A percentile compares a stretch with the other conserved stretches of the same genome.
Evolutionary conservation across 495 filamentous ascomycete species (phyloP).

Genomic region (Penicillium maclennaniae): DNA sequence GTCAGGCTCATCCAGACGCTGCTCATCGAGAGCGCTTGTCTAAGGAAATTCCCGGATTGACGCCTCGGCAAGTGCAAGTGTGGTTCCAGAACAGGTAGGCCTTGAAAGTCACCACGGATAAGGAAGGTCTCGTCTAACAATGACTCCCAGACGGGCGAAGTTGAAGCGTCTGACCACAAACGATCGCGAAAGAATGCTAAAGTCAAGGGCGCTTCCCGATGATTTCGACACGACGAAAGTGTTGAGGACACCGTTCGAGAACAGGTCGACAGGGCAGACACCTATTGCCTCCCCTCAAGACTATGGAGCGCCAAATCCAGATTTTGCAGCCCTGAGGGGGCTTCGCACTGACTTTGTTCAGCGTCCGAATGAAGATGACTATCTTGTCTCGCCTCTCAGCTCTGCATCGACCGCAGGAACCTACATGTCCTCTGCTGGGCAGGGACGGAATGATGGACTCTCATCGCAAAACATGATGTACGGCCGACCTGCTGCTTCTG

Average conservation of each 20-base stretch:
- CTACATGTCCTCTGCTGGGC: constrained; percentile 36
- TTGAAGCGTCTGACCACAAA: constrained; percentile 91
- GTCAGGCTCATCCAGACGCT: constrained; percentile 92
- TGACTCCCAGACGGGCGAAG: constrained; percentile 70
- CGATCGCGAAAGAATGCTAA: constrained; percentile 91
- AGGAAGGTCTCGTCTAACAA: constrained; percentile 22
- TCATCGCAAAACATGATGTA: constrained; percentile 24
- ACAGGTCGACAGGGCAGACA: constrained; percentile 31
- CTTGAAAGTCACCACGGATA: constrained; percentile 6
- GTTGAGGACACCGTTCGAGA: constrained; percentile 66
- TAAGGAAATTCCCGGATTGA: constrained; percentile 87
- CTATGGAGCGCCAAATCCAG: constrained; percentile 14
- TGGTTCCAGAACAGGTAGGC: constrained; percentile 97
- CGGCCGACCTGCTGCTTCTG: constrained; percentile 28
- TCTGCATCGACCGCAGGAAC: constrained; percentile 41
- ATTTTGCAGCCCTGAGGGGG: constrained; percentile 24
- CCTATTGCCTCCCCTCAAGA: constrained; percentile 31
- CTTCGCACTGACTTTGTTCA: constrained; percentile 37
- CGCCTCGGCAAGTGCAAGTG: constrained; percentile 92
- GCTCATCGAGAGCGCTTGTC: constrained; percentile 87
- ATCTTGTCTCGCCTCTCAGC: constrained; percentile 43
- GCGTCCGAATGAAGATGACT: constrained; percentile 41
- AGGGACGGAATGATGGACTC: constrained; percentile 27
- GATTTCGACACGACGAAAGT: constrained; percentile 92
- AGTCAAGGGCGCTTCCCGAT: constrained; percentile 85